Conservation (phyloP, 345 rosid genomes). For the Pelargonium nanum region DNA sequence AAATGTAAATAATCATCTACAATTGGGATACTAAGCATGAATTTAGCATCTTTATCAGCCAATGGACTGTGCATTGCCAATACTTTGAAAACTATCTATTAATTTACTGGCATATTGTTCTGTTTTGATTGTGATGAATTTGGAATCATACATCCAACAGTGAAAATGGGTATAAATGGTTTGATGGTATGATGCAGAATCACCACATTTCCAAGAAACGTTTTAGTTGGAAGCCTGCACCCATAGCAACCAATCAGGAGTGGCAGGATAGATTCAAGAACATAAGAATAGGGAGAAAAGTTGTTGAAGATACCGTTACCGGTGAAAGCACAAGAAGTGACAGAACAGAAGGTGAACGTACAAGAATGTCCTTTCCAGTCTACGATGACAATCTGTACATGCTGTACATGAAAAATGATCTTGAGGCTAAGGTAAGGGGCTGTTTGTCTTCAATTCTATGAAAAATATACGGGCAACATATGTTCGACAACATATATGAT, state of each 20-base stretch:
- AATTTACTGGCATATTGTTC: neutral
- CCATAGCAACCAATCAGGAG: constrained; percentile 54
- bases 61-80: neutral
- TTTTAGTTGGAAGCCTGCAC: constrained; percentile 49
- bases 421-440: constrained; percentile 59
- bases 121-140: neutral
- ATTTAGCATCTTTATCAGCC: neutral
- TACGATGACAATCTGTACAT: constrained; percentile 59
- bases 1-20: too few relatives aligned
- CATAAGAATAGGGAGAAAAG: constrained; percentile 59
- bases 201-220: constrained; percentile 41
- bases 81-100: neutral
- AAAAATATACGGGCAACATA: constrained; percentile 1
- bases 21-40: neutral
- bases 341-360: constrained; percentile 30
- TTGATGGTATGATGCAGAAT: constrained; percentile 25
- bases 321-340: constrained; percentile 18
- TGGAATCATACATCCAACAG: too few relatives aligned
- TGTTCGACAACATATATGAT: too few relatives aligned
- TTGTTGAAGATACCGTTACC: constrained; percentile 47
- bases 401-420: constrained; percentile 56
- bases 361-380: constrained; percentile 53
- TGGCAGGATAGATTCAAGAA: constrained; percentile 78
- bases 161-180: too few relatives aligned
- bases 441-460: constrained; percentile 2